These are phyloP conservation scores for Debaryomyces sp. DNA, from an alignment of 1,139 yeast genomes.

Conservation along the genomic window DNA sequence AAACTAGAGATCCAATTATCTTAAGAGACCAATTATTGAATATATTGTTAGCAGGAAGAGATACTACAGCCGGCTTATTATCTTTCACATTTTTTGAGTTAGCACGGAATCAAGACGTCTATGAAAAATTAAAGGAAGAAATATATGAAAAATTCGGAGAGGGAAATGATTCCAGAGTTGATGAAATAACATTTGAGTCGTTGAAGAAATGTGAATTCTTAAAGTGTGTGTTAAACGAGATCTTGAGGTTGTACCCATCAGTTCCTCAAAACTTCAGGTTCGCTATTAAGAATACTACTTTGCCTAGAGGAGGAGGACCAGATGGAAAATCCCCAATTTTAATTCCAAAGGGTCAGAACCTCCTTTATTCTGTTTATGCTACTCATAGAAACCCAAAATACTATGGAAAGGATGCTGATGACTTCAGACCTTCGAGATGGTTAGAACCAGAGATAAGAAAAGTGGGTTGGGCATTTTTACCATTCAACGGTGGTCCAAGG, in stretches of 20 bases:
- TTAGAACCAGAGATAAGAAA: conserved; percentile 24
- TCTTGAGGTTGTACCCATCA: conserved; percentile 54
- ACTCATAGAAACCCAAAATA: conserved; percentile 41
- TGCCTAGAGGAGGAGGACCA: conserved; percentile 59
- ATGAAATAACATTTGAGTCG: conserved; percentile 42
- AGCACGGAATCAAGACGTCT: conserved; percentile 45
- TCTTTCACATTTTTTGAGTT: conserved; percentile 51
- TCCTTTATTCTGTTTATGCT: conserved; percentile 40
- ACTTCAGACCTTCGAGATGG: conserved; percentile 56
- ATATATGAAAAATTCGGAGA: conserved; percentile 36
- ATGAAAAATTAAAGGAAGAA: conserved; percentile 39
- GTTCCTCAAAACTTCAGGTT: conserved; percentile 54
- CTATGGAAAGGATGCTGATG: conserved; percentile 51
- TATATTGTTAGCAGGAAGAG: conserved; percentile 58
- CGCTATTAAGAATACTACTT: conserved; percentile 47
- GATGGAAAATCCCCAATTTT: conserved; percentile 45
- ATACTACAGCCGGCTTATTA: conserved; percentile 59
- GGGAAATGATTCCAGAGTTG: conserved; percentile 27
- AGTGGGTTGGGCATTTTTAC: conserved; percentile 55
- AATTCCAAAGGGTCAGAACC: conserved; percentile 42
- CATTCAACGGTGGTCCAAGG: conserved; percentile 65
- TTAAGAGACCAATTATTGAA: conserved; percentile 56
- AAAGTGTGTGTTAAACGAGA: conserved; percentile 51
- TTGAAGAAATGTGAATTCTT: conserved; percentile 53
- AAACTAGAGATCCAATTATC: conserved; percentile 49